phyloP scores from a whole-genome alignment of 441 rosid genomes.

The California macrophylla region DNA sequence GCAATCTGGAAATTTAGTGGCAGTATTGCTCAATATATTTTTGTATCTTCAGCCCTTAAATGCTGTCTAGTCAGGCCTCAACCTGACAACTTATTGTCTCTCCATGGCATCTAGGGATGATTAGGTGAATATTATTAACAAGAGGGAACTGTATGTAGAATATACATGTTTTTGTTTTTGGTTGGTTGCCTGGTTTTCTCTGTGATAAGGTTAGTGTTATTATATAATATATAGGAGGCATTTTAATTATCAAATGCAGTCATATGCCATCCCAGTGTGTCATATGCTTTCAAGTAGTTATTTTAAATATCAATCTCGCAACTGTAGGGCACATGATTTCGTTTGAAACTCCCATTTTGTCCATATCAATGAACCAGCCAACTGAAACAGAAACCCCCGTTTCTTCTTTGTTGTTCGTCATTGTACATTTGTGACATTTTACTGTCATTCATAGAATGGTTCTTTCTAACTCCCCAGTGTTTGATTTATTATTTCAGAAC shows the following conservation, averaged over 20 bases:
- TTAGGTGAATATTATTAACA: not conserved
- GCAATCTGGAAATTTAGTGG: constrained; percentile 10
- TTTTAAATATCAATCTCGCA: not conserved
- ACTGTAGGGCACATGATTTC: not conserved
- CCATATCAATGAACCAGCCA: not conserved
- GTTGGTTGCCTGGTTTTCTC: constrained; percentile 14
- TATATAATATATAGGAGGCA: not conserved
- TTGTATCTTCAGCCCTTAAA: constrained; percentile 19
- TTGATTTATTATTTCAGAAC: constrained; percentile 43
- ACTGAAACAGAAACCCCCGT: not conserved
- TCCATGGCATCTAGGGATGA: constrained; percentile 7
- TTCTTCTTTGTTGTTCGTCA: not conserved
- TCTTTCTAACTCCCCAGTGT: constrained; percentile 19
- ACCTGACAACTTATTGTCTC: constrained; percentile 7
- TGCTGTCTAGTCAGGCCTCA: not conserved
- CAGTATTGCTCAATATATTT: constrained; percentile 9
- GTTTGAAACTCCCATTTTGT: not conserved
- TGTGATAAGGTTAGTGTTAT: constrained; percentile 10
- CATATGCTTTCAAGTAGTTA: not conserved
- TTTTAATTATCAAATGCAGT: not conserved
- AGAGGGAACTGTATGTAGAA: constrained; percentile 9
- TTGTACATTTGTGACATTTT: not conserved
- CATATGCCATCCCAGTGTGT: not conserved
- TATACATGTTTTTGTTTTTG: constrained; percentile 9
- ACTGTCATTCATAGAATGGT: not conserved